Conservation (phyloP, 306 rosid genomes). For the Purshia tridentata region DNA sequence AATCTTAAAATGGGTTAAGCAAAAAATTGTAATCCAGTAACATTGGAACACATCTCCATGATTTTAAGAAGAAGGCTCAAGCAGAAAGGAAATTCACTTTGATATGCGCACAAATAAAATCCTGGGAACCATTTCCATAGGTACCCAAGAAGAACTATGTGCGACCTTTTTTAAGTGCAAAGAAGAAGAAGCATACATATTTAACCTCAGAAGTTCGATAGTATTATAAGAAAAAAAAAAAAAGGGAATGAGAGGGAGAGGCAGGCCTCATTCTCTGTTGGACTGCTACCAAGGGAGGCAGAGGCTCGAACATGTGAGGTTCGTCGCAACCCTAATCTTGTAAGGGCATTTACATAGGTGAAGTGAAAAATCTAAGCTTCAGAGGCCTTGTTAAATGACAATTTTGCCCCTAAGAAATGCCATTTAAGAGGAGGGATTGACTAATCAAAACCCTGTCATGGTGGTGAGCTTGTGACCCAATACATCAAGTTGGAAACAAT, state of each 20-base stretch:
- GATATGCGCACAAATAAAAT: slow-evolving; percentile 75
- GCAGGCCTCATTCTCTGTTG: too few species aligned
- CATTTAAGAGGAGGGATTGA: too few species aligned
- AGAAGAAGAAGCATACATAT: background rate
- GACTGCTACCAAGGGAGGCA: too few species aligned
- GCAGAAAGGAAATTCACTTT: slow-evolving; percentile 65
- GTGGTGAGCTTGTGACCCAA: too few species aligned
- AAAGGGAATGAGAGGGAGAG: too few species aligned
- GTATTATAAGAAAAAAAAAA: too few species aligned
- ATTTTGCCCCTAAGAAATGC: background rate
- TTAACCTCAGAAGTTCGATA: too few species aligned
- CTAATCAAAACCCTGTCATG: too few species aligned
- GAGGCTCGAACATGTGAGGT: too few species aligned
- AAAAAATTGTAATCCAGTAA: slow-evolving; percentile 55
- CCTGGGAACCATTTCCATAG: slow-evolving; percentile 40
- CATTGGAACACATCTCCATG: slow-evolving; percentile 83
- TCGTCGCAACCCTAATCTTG: background rate
- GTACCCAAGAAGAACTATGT: slow-evolving; percentile 69
- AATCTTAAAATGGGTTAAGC: background rate
- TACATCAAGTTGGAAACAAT: background rate
- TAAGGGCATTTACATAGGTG: background rate
- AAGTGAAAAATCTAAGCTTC: too few species aligned
- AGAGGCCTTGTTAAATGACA: background rate
- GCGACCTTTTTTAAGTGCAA: slow-evolving; percentile 28
- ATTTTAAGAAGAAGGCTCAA: slow-evolving; percentile 63